Conservation (phyloP, 331 rosid genomes). For the Prunus yedoensis region DNA sequence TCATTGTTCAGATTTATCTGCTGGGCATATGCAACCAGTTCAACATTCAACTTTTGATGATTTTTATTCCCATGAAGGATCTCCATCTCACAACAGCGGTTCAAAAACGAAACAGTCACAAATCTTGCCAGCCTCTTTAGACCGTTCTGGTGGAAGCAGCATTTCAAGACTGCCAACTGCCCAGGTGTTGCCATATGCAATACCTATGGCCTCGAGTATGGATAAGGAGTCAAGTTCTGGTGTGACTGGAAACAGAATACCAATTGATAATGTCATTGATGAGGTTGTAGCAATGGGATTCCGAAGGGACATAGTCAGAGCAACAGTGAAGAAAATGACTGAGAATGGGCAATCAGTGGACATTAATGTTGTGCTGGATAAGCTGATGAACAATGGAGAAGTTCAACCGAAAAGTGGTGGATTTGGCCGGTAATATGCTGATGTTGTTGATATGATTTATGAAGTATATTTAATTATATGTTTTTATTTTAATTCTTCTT, state of each 20-base stretch:
- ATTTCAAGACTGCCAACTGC: slow-evolving; percentile 24
- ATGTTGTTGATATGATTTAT: background rate
- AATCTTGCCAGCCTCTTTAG: slow-evolving; percentile 9
- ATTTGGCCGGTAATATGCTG: slow-evolving; percentile 18
- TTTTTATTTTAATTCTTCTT: background rate
- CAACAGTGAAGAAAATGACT: slow-evolving; percentile 35
- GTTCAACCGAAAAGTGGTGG: slow-evolving; percentile 7
- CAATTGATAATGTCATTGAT: slow-evolving; percentile 37
- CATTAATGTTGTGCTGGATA: slow-evolving; percentile 44
- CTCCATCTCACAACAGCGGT: slow-evolving; percentile 22
- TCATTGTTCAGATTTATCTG: slow-evolving; percentile 7
- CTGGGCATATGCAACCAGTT: slow-evolving; percentile 23
- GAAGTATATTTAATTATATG: background rate
- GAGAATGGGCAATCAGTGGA: slow-evolving; percentile 43
- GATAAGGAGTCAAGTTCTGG: slow-evolving; percentile 29
- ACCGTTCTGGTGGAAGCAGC: slow-evolving; percentile 16
- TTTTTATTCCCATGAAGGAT: slow-evolving; percentile 11
- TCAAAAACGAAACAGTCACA: slow-evolving; percentile 15
- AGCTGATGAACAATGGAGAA: slow-evolving; percentile 37
- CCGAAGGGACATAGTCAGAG: slow-evolving; percentile 47
- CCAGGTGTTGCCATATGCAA: slow-evolving; percentile 35
- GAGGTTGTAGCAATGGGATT: slow-evolving; percentile 53
- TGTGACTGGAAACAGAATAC: slow-evolving; percentile 25
- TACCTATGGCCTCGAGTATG: slow-evolving; percentile 46
- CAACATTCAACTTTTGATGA: slow-evolving; percentile 22